These are phyloP conservation scores for Elsinoe australis DNA, from an alignment of 2,329 filamentous ascomycete species.

Conservation along the genomic window DNA sequence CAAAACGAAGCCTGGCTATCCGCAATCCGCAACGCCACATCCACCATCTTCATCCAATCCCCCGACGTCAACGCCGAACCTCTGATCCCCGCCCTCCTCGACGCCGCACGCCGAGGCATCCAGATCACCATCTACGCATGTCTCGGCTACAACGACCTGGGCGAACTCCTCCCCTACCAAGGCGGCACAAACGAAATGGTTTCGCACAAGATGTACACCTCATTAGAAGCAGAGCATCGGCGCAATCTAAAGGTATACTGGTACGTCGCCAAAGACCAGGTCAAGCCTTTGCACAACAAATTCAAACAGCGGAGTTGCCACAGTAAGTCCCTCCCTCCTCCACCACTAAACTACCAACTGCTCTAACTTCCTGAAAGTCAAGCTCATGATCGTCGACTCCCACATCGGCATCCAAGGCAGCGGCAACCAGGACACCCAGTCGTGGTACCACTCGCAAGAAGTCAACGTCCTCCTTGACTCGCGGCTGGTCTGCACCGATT, in stretches of 20 bases:
- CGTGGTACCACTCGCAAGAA: slow-evolving; percentile 71
- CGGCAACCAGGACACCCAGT: slow-evolving; percentile 75
- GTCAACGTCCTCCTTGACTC: slow-evolving; percentile 69
- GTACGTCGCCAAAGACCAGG: slow-evolving; percentile 69
- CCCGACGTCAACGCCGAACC: slow-evolving; percentile 68
- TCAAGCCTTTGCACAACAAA: slow-evolving; percentile 56
- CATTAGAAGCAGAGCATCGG: slow-evolving; percentile 45
- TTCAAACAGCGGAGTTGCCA: slow-evolving; percentile 63
- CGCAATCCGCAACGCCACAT: slow-evolving; percentile 55
- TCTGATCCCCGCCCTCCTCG: slow-evolving; percentile 54
- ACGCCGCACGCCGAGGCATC: slow-evolving; percentile 59
- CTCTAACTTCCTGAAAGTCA: slow-evolving; percentile 40
- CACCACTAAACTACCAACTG: not conserved
- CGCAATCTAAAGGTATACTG: slow-evolving; percentile 54
- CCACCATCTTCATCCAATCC: slow-evolving; percentile 66
- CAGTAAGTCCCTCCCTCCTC: slow-evolving; percentile 16
- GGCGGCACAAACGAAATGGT: slow-evolving; percentile 70
- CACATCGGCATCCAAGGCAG: slow-evolving; percentile 63
- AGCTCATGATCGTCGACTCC: slow-evolving; percentile 66
- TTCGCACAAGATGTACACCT: slow-evolving; percentile 50
- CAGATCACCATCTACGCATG: slow-evolving; percentile 64
- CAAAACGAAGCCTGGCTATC: slow-evolving; percentile 72
- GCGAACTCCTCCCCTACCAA: slow-evolving; percentile 67
- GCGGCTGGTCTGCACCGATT: slow-evolving; percentile 45
- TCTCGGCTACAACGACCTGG: slow-evolving; percentile 71